These are phyloP conservation scores for Smittium mucronatum DNA, from an alignment of 371 early-diverging fungal genomes.

Conservation along the genomic window DNA sequence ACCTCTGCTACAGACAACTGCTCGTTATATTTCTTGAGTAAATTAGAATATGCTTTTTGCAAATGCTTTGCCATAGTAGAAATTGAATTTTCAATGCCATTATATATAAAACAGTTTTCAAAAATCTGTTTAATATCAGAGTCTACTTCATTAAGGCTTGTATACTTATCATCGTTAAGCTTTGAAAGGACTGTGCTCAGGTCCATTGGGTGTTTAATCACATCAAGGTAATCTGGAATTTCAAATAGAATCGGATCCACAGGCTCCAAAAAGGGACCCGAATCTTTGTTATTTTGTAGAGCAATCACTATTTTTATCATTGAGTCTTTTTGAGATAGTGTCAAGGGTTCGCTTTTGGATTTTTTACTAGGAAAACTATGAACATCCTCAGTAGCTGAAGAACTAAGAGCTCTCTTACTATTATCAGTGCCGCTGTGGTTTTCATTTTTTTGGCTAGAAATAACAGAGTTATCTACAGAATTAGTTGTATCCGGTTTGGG, in stretches of 20 bases:
- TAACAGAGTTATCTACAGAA: no score
- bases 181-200: constrained; percentile 80
- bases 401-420: background rate
- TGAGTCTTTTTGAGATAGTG: background rate
- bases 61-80: constrained; percentile 60
- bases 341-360: background rate
- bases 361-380: background rate
- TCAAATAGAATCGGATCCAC: constrained; percentile 85
- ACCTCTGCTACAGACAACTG: background rate
- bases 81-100: constrained; percentile 69
- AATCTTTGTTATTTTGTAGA: constrained; percentile 65
- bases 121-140: constrained; percentile 79
- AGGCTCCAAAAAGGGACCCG: constrained; percentile 77
- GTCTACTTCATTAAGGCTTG: constrained; percentile 58
- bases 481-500: no score
- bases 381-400: background rate
- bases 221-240: constrained; percentile 88
- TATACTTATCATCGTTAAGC: constrained; percentile 63
- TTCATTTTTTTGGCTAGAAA: background rate
- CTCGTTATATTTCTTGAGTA: constrained; percentile 25
- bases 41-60: constrained; percentile 54
- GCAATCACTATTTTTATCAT: constrained; percentile 15
- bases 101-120: constrained; percentile 89
- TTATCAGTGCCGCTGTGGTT: background rate
- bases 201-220: constrained; percentile 98